Base-by-base conservation (phyloP, 192 early-diverging fungal species). In the Helicostylum pulchrum region DNA sequence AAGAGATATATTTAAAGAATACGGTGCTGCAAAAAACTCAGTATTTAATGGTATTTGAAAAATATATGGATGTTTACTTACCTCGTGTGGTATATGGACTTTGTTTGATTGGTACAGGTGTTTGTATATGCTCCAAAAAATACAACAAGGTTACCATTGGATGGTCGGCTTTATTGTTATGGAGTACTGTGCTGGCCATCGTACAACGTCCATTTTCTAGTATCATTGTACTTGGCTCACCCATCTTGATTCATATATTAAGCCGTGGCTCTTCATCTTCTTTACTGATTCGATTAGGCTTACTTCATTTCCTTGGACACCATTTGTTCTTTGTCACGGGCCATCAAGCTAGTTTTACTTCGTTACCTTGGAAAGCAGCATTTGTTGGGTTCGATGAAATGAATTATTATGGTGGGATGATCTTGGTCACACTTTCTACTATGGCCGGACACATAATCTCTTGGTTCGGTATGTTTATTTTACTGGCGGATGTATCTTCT, bases 291-390 rank as follows among this genome's bases (percentile, higher is more conserved):
- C 61, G 68, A 53, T 53, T 72, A 7, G 44, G 43, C n/a, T 34
- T 76, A 1, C 19, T 71, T n/a, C 65, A 76, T 34, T 54, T 51
- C 39, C 51, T 72, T 7, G 74, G 74, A 15, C 62, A 64, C 1
- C 66, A 76, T 39, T 73, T 82, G 9, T 99, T 90, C 68, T 99
- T 97, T 79, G 76, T 87, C 10, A 96, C 95, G 1, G 94, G 93
- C 9, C 97, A 99, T 70, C 97, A 99, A 73, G 83, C 87, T 54
- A 93, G 88, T 5, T 75, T 97, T 51, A 81, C 90, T 7, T 90
- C 91, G n/a, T 86, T 97, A 9, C 94, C 96, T 63, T 97, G 93
- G 92, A 85, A 88, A 21, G 77, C 91, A 0, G 94, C 89, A 1
- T 95, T 94, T 73, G 78, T 96, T 50, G 96, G 95, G 6, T 74